phyloP scores from a whole-genome alignment of 805 yeast genomes.

The Hanseniaspora mollemarum region DNA sequence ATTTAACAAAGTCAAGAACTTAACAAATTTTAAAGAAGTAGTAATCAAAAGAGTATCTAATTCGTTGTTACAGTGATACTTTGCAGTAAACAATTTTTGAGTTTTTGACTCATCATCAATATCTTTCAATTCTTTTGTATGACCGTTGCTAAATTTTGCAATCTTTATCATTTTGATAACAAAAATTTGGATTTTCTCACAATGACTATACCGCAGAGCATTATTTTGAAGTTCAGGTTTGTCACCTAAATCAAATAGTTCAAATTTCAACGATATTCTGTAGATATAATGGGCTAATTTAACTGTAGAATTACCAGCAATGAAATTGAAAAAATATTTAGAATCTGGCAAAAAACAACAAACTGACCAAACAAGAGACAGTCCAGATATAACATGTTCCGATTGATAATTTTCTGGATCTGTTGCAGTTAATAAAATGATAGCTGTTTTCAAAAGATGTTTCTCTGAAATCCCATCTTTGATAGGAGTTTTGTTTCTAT shows the following conservation, averaged over 20 bases:
- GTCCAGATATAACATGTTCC: background rate
- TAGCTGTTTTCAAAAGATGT: background rate
- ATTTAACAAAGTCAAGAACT: background rate
- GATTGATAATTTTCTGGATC: background rate
- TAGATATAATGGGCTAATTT: background rate
- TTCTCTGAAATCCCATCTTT: background rate
- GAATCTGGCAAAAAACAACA: background rate
- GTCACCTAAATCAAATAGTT: background rate
- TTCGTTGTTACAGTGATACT: background rate
- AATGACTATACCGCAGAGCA: background rate
- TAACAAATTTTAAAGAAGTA: background rate
- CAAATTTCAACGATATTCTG: background rate
- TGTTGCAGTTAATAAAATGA: background rate
- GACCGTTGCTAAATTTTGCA: constrained; percentile 19
- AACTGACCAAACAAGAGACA: background rate
- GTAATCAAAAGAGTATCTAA: background rate
- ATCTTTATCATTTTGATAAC: constrained; percentile 18
- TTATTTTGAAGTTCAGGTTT: background rate
- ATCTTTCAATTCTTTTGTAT: background rate
- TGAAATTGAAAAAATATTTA: background rate
- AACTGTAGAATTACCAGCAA: background rate
- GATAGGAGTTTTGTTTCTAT: background rate
- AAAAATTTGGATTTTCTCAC: constrained; percentile 22
- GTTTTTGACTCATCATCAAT: background rate
- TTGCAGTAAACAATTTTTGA: background rate